Conservation (phyloP, 768 basidiomycete species). For the Exsudoporus frostii region DNA sequence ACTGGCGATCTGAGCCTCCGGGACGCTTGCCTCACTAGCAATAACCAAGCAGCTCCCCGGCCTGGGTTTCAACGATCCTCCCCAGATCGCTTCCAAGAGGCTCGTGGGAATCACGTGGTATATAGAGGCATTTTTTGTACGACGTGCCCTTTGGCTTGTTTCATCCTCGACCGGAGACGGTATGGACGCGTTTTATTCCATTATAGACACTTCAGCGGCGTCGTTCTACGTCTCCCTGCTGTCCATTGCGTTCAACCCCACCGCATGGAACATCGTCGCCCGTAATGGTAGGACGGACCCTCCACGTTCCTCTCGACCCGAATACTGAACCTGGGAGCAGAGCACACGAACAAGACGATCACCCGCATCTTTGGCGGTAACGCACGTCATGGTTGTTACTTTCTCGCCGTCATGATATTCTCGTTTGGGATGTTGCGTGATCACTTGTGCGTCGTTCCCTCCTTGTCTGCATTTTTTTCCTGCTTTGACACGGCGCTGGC, state of each 20-base stretch:
- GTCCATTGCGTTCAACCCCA: conserved; percentile 85
- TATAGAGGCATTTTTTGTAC: not conserved
- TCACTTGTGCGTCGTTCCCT: conserved; percentile 56
- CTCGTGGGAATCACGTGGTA: conserved; percentile 12
- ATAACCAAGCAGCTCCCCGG: not conserved
- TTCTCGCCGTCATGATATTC: conserved; percentile 83
- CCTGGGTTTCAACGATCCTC: not conserved
- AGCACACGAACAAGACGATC: conserved; percentile 83
- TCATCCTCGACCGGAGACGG: not conserved
- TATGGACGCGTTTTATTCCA: conserved; percentile 29
- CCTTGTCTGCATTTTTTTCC: too few species aligned
- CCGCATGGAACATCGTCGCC: conserved; percentile 94
- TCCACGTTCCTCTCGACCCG: not conserved
- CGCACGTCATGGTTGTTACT: conserved; percentile 76
- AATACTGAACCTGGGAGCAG: conserved; percentile 31
- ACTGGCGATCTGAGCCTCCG: not conserved
- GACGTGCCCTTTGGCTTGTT: not conserved
- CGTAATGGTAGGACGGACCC: conserved; percentile 65
- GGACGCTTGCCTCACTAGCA: not conserved
- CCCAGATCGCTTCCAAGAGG: not conserved
- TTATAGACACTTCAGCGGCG: conserved; percentile 58
- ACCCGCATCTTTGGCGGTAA: conserved; percentile 80
- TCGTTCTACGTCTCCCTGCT: conserved; percentile 67
- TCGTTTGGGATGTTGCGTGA: conserved; percentile 83
- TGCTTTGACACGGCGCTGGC: not conserved